A percentile compares a stretch with the other conserved stretches of the same genome.
Evolutionary conservation across 129 eudicot species (phyloP).

Genomic region (Artemisia argyi): DNA sequence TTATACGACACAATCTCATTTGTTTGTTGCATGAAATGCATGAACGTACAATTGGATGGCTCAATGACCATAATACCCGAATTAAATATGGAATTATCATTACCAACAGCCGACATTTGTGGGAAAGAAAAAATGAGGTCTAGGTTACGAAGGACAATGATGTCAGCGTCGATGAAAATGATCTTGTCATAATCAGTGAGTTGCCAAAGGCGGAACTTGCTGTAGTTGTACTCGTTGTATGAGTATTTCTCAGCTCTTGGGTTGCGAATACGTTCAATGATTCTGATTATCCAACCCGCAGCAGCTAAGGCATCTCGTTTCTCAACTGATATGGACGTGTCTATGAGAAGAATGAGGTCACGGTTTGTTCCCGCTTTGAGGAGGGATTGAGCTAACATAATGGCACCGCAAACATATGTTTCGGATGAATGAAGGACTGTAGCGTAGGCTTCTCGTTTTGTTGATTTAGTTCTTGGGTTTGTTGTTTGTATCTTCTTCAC

Average conservation of each 20-base stretch:
- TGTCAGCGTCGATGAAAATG: conserved; percentile 84
- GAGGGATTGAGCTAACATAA: conserved; percentile 79
- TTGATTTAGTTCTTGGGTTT: conserved; percentile 3
- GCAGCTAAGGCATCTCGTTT: conserved; percentile 51
- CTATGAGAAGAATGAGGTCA: conserved; percentile 82
- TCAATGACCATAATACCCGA: conserved; percentile 92
- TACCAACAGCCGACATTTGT: conserved; percentile 81
- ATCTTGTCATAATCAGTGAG: conserved; percentile 73
- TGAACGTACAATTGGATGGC: conserved; percentile 82
- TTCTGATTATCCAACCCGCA: conserved; percentile 85
- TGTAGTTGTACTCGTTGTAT: conserved; percentile 85
- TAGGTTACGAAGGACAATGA: conserved; percentile 69
- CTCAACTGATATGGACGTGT: conserved; percentile 62
- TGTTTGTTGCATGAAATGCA: conserved; percentile 45
- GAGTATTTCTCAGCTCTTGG: conserved; percentile 72
- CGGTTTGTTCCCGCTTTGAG: conserved; percentile 55
- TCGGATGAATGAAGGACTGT: conserved; percentile 88
- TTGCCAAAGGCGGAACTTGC: conserved; percentile 91
- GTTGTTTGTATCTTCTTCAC: conserved; percentile 38
- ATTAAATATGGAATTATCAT: conserved; percentile 77
- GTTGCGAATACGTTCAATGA: conserved; percentile 80
- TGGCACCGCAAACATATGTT: conserved; percentile 83
- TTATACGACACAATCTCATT: conserved; percentile 70
- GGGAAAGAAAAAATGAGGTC: conserved; percentile 78
- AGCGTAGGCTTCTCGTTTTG: conserved; percentile 70